These are phyloP conservation scores for Plasmodium cynomolgi DNA, from an alignment of 169 alveolate genomes.

Conservation along the genomic window DNA sequence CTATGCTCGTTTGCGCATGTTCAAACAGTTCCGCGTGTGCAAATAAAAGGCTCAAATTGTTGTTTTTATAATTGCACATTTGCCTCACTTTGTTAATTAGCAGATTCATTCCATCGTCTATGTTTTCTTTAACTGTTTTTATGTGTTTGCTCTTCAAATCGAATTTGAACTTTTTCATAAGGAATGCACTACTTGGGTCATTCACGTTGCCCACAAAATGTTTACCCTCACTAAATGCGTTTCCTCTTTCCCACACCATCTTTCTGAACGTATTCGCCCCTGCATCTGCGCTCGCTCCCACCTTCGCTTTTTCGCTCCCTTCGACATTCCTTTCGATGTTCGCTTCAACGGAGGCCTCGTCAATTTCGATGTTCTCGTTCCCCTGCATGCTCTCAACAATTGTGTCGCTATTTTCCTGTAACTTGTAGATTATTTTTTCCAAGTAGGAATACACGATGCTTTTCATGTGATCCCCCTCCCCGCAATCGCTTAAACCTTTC, in stretches of 20 bases:
- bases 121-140: slow-evolving; percentile 16
- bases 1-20: slow-evolving; percentile 57
- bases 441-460: background rate
- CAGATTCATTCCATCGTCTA: slow-evolving; percentile 36
- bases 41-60: slow-evolving; percentile 3
- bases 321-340: background rate
- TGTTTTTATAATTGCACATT: slow-evolving; percentile 21
- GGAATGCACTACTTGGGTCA: background rate
- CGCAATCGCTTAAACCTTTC: background rate
- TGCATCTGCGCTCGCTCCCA: background rate
- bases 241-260: background rate
- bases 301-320: background rate
- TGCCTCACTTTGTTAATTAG: slow-evolving; percentile 46
- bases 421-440: slow-evolving; percentile 22
- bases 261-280: background rate
- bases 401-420: background rate
- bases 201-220: background rate
- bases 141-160: slow-evolving; percentile 41
- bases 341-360: background rate
- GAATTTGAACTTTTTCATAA: slow-evolving; percentile 33
- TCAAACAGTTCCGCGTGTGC: slow-evolving; percentile 59
- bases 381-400: slow-evolving; percentile 1
- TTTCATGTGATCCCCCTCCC: background rate
- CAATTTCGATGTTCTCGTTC: background rate
- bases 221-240: background rate